Base-by-base conservation (phyloP, 2,329 filamentous ascomycete genomes). In the Aspergillus sp. region DNA sequence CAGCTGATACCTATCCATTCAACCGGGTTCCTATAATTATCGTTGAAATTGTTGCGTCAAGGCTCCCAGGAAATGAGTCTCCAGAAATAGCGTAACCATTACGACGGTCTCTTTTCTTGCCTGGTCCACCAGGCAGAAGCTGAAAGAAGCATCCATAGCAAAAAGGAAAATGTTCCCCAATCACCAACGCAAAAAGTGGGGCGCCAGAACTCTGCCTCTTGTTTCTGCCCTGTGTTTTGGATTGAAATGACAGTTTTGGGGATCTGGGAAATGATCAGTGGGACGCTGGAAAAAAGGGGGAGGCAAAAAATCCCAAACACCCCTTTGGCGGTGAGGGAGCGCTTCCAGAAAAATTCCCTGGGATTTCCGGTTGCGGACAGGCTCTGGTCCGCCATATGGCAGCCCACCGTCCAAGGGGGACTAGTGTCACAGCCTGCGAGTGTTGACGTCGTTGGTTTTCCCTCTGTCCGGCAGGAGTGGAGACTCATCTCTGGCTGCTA, bases 271-370 rank as follows among this genome's bases (percentile, higher is more conserved):
- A 54, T 61, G 59, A 54, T 57, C 31, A 41, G 54, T 61, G 62
- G 62, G 56, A 59, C 55, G 25, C 51, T 57, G 34, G 49, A 38
- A 65, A 65, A 65, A 65, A 64, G 59, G 64, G 65, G 63, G 63
- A 59, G 61, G 60, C 61, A 50, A 64, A 61, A 61, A 52, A 34
- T 8, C 17, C 11, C 15, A 54, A 46, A 46, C 31, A 15, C 30
- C 22, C 31, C 13, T 19, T 53, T 57, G 62, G 62, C 57, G 56
- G 59, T 64, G 53, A 55, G 28, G 54, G 62, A 53, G 64, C 61
- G 55, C 60, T 70, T 70, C 68, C 68, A 67, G 68, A 70, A 70
- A 68, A 59, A 60, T 70, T 70, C 68, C 54, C 41, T 68, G 45
- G 59, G 34, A 67, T 69, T 70, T 64, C 68, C 68, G n/a, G 54